These are phyloP conservation scores for Dryas alaskensis DNA, from an alignment of 306 rosid genomes.

Conservation along the genomic window DNA sequence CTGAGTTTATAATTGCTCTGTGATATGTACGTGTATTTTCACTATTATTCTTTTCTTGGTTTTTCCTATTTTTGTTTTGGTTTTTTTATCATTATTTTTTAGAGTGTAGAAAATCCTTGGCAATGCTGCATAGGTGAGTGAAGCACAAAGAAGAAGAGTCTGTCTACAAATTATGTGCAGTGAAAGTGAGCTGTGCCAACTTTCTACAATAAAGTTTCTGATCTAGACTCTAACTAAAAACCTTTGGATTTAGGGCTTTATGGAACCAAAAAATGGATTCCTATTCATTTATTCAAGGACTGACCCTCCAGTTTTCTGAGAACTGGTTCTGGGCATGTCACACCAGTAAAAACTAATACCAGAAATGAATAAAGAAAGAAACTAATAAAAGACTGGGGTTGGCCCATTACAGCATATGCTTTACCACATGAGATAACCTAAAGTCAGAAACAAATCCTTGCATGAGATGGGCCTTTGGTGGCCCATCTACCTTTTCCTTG, in stretches of 20 bases:
- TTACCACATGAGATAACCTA: constrained; percentile 17
- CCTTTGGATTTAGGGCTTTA: neutral
- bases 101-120: neutral
- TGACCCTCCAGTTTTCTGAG: neutral
- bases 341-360: neutral
- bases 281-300: neutral
- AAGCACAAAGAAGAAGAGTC: neutral
- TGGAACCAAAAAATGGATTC: neutral
- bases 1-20: constrained; percentile 19
- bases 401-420: constrained; percentile 6
- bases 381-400: neutral
- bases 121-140: neutral
- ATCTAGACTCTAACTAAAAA: neutral
- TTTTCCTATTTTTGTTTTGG: neutral
- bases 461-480: constrained; percentile 28
- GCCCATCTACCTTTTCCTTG: constrained; percentile 1
- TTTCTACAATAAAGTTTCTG: neutral
- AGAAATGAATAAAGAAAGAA: neutral
- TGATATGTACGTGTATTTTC: neutral
- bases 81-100: neutral
- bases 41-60: neutral
- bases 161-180: neutral
- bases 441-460: neutral
- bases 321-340: neutral
- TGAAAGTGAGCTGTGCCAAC: neutral